Percentiles rank a stretch among this genome's conserved stretches.
phyloP scores from a whole-genome alignment of 768 basidiomycete species.

The Exidia glandulosa region DNA sequence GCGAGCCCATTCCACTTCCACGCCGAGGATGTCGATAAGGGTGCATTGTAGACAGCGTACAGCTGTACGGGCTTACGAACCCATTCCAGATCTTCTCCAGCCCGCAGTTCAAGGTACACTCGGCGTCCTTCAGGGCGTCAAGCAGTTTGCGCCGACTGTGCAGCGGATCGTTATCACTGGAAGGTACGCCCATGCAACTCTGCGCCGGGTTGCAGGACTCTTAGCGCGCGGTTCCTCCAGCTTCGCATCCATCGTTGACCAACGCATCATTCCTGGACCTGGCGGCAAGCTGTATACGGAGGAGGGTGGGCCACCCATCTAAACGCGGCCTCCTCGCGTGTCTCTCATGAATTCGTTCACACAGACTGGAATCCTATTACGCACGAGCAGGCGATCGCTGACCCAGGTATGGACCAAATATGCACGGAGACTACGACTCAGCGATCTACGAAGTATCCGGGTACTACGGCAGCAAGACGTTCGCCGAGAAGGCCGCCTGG shows the following conservation, averaged over 20 bases:
- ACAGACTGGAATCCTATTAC: conserved; percentile 1
- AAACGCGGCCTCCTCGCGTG: neutral
- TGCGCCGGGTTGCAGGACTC: no score
- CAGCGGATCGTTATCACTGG: conserved; percentile 5
- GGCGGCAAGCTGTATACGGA: neutral
- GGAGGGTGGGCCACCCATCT: neutral
- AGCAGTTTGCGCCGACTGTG: conserved; percentile 7
- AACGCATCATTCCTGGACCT: neutral
- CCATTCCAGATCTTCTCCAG: conserved; percentile 3
- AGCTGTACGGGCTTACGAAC: conserved; percentile 1
- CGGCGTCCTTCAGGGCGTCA: conserved; percentile 8
- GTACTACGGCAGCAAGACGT: neutral
- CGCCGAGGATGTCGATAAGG: conserved; percentile 30
- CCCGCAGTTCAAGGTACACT: conserved; percentile 13
- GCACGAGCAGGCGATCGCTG: neutral
- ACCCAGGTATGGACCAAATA: conserved; percentile 3
- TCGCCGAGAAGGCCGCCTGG: conserved; percentile 3
- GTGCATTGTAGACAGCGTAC: conserved; percentile 11
- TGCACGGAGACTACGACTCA: neutral
- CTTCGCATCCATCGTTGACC: neutral
- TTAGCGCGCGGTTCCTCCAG: conserved; percentile 6
- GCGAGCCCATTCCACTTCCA: conserved; percentile 50
- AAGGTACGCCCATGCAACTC: conserved; percentile 6
- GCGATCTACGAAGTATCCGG: neutral
- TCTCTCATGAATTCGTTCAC: neutral